Conservation (phyloP, 176 grass and related monocot species). For the Leersia perrieri region DNA sequence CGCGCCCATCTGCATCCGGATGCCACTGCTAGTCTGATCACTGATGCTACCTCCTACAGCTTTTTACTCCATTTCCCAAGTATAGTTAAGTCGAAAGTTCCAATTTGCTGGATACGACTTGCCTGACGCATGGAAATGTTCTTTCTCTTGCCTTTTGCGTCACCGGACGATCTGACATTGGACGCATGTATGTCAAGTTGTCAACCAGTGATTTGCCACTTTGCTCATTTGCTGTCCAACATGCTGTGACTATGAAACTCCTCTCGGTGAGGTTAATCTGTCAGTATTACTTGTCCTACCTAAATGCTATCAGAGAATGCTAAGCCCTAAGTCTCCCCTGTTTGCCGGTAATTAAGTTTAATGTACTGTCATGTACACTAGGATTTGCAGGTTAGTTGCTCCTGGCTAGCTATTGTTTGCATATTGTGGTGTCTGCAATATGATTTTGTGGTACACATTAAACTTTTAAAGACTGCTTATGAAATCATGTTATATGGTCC, state of each 20-base stretch:
- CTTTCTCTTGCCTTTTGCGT: neutral
- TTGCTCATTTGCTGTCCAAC: neutral
- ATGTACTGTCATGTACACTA: no score
- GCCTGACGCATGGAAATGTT: constrained; percentile 23
- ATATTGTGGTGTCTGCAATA: neutral
- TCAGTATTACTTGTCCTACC: neutral
- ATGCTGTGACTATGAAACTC: neutral
- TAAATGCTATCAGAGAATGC: neutral
- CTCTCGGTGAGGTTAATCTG: neutral
- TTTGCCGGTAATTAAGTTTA: no score
- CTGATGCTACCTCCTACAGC: neutral
- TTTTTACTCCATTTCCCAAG: neutral
- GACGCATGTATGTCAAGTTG: neutral
- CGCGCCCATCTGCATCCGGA: constrained; percentile 14
- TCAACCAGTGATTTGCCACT: neutral
- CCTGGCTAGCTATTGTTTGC: neutral
- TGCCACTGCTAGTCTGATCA: neutral
- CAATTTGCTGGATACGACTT: constrained; percentile 9
- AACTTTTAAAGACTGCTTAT: neutral
- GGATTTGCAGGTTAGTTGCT: neutral
- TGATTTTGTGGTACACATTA: neutral
- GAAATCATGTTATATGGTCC: no score
- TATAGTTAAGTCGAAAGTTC: constrained; percentile 1
- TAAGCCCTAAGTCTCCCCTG: no score
- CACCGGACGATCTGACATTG: neutral